Base-by-base conservation (phyloP, 306 rosid species). In the Vigna unguiculata region DNA sequence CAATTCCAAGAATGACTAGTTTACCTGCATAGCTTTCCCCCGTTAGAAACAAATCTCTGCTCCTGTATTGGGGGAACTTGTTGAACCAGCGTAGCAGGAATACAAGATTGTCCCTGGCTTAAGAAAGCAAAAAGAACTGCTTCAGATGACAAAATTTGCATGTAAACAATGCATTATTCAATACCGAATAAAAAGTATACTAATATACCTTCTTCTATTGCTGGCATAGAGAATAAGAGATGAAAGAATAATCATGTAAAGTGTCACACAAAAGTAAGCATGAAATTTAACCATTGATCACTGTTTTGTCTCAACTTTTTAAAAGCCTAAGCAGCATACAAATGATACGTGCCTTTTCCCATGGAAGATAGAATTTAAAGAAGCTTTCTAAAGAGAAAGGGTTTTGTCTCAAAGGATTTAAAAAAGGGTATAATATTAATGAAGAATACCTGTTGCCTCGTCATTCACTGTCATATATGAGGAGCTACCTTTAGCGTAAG, bases 1-100 rank as follows among this genome's bases (percentile, higher is more conserved):
- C 68, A 67, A 24, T 24, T 34, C 55, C 24, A n/a, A 74, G 62
- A 62, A 30, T 74, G 74, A 10, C 62, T 71, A 9, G 6, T 52
- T 58, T 81, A 90, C 96, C 96, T 61, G 96, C 96, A 80, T 90
- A 90, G 59, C 93, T 88, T 82, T 90, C 96, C 7, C 96, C 96
- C 3, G 91, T 82, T 46, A 90, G 84, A 83, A 85, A 90, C 83
- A 90, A 76, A 69, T 85, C 88, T 51, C 78, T 81, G 15, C 74
- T 69, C 67, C 48, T 86, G 78, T 85, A 90, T 32, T 88, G 90
- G 6, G 96, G 93, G 73, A 88, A 90, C 83, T 88, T 90, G 70
- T 69, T 78, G 68, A 90, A 86, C 93, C 93, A 90, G 15, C 87
- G 83, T 82, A 64, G 71, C 75, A 90, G 85, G 86, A 90, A 90